Evolutionary conservation across 2,329 filamentous ascomycete genomes (phyloP).

Genomic region (Claviceps monticola): DNA sequence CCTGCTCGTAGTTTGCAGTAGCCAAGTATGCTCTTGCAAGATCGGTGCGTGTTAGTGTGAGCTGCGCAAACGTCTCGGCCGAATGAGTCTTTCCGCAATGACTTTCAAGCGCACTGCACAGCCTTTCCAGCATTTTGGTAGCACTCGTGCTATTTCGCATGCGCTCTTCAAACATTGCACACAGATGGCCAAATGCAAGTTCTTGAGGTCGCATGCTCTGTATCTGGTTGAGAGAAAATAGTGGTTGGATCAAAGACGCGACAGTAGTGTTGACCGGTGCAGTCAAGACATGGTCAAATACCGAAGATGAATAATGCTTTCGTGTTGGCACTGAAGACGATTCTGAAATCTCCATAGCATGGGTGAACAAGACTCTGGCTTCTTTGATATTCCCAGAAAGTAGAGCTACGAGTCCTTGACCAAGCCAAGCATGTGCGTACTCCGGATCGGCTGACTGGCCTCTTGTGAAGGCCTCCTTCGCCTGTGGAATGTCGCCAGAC

Average conservation of each 20-base stretch:
- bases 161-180: constrained; percentile 69
- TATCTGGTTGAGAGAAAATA: constrained; percentile 80
- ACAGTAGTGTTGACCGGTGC: constrained; percentile 35
- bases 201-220: constrained; percentile 57
- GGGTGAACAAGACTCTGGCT: constrained; percentile 74
- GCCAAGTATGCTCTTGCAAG: constrained; percentile 74
- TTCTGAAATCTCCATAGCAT: constrained; percentile 85
- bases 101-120: constrained; percentile 59
- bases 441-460: constrained; percentile 92
- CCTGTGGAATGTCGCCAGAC: constrained; percentile 71
- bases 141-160: constrained; percentile 54
- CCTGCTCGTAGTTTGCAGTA: constrained; percentile 46
- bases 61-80: constrained; percentile 54
- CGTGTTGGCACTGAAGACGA: constrained; percentile 60
- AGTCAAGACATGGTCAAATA: constrained; percentile 67
- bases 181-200: constrained; percentile 61
- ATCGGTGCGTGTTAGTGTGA: constrained; percentile 75
- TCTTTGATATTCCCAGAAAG: constrained; percentile 61
- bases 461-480: constrained; percentile 77
- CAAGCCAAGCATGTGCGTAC: constrained; percentile 85
- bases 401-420: constrained; percentile 75
- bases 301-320: constrained; percentile 63
- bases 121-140: constrained; percentile 46
- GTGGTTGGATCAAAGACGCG: constrained; percentile 63
- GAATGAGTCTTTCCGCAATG: constrained; percentile 81